Evolutionary conservation across 768 basidiomycete genomes (phyloP).

Genomic region (Plicaturopsis crispa): DNA sequence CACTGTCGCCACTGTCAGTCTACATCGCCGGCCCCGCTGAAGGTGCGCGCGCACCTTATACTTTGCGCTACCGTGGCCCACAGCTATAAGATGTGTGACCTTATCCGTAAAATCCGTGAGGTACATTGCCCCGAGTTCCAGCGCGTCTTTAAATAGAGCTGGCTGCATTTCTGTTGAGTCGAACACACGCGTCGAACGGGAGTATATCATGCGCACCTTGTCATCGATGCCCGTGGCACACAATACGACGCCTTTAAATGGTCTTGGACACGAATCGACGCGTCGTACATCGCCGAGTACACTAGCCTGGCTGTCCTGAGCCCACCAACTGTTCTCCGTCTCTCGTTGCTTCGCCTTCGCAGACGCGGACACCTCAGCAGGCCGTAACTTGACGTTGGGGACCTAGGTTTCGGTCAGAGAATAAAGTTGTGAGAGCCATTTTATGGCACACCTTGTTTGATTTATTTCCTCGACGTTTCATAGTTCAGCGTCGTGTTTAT

Average conservation of each 20-base stretch:
- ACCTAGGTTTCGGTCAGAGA: constrained; percentile 36
- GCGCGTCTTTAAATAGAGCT: constrained; percentile 64
- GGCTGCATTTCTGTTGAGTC: constrained; percentile 32
- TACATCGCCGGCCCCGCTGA: neutral
- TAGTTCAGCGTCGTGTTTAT: too few relatives aligned
- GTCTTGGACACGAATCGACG: constrained; percentile 50
- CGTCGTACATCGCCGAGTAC: constrained; percentile 40
- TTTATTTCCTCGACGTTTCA: constrained; percentile 55
- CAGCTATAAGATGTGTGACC: constrained; percentile 84
- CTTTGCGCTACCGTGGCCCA: constrained; percentile 77
- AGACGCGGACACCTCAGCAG: constrained; percentile 36
- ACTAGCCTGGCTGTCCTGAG: constrained; percentile 40
- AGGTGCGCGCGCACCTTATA: constrained; percentile 48
- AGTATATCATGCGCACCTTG: constrained; percentile 44
- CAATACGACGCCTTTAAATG: constrained; percentile 56
- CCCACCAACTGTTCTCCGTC: constrained; percentile 29
- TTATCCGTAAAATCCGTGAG: constrained; percentile 71
- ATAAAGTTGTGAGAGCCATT: neutral
- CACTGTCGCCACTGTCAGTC: constrained; percentile 39
- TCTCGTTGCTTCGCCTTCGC: constrained; percentile 18
- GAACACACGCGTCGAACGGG: neutral
- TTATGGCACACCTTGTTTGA: constrained; percentile 45
- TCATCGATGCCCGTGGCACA: constrained; percentile 76
- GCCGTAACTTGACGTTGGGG: constrained; percentile 76
- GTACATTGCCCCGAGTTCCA: constrained; percentile 71